Base-by-base conservation (phyloP, 306 rosid genomes). In the Hippophae tibetana region DNA sequence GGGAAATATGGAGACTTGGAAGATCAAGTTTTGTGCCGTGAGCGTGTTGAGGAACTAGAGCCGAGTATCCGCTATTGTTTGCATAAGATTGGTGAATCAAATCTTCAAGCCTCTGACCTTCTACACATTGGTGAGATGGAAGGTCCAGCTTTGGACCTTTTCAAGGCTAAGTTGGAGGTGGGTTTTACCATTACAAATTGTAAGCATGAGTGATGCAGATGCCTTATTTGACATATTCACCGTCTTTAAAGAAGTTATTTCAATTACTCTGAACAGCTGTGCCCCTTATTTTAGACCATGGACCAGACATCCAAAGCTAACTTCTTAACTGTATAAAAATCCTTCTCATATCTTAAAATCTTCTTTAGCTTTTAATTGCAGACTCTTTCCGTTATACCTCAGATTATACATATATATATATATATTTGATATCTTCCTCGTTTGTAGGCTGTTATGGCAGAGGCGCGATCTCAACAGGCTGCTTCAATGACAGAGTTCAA, bases 391-490 rank as follows among this genome's bases (percentile, higher is more conserved):
- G 9, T 31, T 67, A 10, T 25, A 40, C 43, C 64, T 50, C 25
- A 54, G 38, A 3, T 10, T 13, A 26, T 47, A 18, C 1, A 0
- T 18, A 18, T 18, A 18, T 18, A 18, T 18, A 18, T 54, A 13
- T 55, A 56, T 50, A 52, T 7, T 63, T 52, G 61, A 58, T 53
- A 13, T 54, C 41, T 54, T 58, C 43, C 13, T 47, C 47, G 18
- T 50, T 72, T 81, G 48, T 75, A 93, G 99, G 99, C 89, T 78
- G 97, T 84, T 68, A 93, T 86, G 97, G 85, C 95, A 10, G 99
- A 93, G 84, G 95, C 95, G 63, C 82, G 99, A 84, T 88, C 99
- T 88, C 95, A 93, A 58, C 99, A 93, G 81, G 99, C 97, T 73
- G 99, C 96, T 60, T 88, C 99, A 68, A 84, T 93, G 99, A 93